These are phyloP conservation scores for Fusarium staphyleae DNA, from an alignment of 2,329 filamentous ascomycete genomes.

Conservation along the genomic window DNA sequence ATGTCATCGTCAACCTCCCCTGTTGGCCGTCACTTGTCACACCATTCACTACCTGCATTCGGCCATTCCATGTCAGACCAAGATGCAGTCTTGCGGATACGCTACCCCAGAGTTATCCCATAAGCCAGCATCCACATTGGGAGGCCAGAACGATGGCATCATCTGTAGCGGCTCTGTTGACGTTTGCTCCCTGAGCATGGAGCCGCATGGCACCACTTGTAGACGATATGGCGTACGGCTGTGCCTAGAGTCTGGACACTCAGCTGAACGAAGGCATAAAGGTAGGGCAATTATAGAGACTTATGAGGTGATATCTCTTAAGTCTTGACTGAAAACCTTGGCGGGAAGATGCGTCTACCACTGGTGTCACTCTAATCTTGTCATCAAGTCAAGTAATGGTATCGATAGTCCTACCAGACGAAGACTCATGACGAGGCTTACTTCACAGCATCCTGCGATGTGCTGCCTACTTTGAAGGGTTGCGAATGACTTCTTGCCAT, in stretches of 20 bases:
- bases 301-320: background rate
- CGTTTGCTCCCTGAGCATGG: background rate
- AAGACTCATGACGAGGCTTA: background rate
- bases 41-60: slow-evolving; percentile 24
- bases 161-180: slow-evolving; percentile 29
- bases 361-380: background rate
- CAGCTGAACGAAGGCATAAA: background rate
- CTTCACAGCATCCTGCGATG: background rate
- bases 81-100: slow-evolving; percentile 17
- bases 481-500: no score
- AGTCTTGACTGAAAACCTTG: background rate
- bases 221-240: slow-evolving; percentile 10
- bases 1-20: slow-evolving; percentile 6
- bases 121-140: background rate
- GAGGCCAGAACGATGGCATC: slow-evolving; percentile 21
- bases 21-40: slow-evolving; percentile 1
- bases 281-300: slow-evolving; percentile 4
- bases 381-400: slow-evolving; percentile 1
- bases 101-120: slow-evolving; percentile 7
- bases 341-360: background rate
- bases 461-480: no score
- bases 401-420: background rate
- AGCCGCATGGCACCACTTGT: slow-evolving; percentile 19
- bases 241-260: background rate
- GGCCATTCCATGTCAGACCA: slow-evolving; percentile 18